phyloP scores from a whole-genome alignment of 208 protist species.

The Crithidia bombi region DNA sequence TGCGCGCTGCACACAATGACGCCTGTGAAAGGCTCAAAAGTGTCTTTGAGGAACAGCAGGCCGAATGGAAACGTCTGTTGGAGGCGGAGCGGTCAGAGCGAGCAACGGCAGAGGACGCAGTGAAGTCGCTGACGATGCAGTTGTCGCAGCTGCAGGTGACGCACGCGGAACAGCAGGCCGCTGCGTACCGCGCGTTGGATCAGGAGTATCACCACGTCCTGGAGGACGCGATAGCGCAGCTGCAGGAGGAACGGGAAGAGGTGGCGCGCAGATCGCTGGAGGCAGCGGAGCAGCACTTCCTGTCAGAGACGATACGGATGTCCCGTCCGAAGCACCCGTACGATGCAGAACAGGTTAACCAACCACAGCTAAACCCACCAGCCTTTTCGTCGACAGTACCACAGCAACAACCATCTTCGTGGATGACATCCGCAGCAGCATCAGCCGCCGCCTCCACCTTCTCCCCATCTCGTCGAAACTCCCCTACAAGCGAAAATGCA shows the following conservation, averaged over 20 bases:
- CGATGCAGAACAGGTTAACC: too few species aligned
- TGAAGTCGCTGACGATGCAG: constrained; percentile 1
- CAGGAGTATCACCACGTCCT: constrained; percentile 19
- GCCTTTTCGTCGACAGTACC: too few species aligned
- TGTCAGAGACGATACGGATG: constrained; percentile 27
- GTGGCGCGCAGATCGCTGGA: constrained; percentile 47
- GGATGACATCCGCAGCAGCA: too few species aligned
- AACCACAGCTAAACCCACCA: too few species aligned
- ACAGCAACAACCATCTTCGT: too few species aligned
- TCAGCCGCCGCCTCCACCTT: not conserved
- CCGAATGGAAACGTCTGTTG: constrained; percentile 8
- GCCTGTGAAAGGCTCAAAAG: not conserved
- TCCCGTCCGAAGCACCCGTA: too few species aligned
- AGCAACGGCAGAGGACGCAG: constrained; percentile 5
- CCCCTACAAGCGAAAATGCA: too few species aligned
- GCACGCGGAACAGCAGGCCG: constrained; percentile 18
- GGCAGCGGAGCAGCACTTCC: constrained; percentile 57
- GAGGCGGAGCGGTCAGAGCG: constrained; percentile 9
- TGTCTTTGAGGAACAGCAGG: constrained; percentile 26
- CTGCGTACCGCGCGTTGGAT: constrained; percentile 20
- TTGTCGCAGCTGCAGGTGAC: constrained; percentile 26
- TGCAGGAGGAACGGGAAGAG: constrained; percentile 48
- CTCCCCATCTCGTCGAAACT: not conserved
- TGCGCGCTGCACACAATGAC: constrained; percentile 15
- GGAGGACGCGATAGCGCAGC: constrained; percentile 3